Base-by-base conservation (phyloP, 306 rosid species). In the Medicago arabica region DNA sequence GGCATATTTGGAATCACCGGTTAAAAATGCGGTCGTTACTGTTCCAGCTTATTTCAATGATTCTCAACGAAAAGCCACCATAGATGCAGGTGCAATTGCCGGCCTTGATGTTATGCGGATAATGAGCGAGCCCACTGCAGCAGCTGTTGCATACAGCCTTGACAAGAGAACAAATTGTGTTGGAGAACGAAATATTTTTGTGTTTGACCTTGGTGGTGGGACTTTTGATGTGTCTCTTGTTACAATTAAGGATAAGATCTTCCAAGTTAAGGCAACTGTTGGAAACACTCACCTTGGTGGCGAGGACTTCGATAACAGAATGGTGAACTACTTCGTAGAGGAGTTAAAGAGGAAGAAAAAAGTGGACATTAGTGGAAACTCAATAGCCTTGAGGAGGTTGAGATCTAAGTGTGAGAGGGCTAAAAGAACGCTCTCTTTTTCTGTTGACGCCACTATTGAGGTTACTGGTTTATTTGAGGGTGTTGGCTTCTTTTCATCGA, bases 371-470 rank as follows among this genome's bases (percentile, higher is more conserved):
- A 53, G 59, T 2, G 0, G 23, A 1, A 17, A 53, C 23, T 23
- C 59, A 8, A 53, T 23, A 8, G 59, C 59, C 0, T 16, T 53
- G 11, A 53, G 25, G 59, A 53, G 59, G 59, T 17, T 66, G 46
- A 76, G 46, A 75, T 19, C 25, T 3, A 81, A 44, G 9, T 86
- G 84, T 16, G 84, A 85, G 79, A 80, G 82, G 3, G 88, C 88
- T 0, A 87, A 87, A 80, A 80, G 87, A 74, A 74, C 76, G 1
- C 84, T 84, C 0, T 84, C 91, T 3, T 80, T 76, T 8, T 66
- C 85, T 18, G 80, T 75, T 41, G 80, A 80, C 10, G 80, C 88
- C 34, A 80, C 80, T 14, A 67, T 87, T 17, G 88, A 87, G 50
- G 34, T 87, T 31, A 87, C 82, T 63, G 44, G 39, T 41, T 67